Base-by-base conservation (phyloP, 164 flowering plant species). In the Magnolia officinalis region DNA sequence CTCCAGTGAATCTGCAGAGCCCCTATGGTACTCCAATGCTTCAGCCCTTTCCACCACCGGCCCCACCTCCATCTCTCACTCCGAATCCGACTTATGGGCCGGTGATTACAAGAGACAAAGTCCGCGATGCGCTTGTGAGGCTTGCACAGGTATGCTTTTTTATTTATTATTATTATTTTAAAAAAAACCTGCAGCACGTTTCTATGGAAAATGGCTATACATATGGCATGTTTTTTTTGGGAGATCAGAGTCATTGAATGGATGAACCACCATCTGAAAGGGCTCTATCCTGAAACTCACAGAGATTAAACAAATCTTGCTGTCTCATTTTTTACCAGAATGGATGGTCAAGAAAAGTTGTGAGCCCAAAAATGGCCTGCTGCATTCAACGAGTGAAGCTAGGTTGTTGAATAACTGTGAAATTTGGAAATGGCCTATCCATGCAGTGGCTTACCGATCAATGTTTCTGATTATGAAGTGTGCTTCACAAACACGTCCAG, bases 21-120 rank as follows among this genome's bases (percentile, higher is more conserved):
- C 89, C 90, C 2, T 88, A 90, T 86, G 96, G 98, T 69, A 72
- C 92, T 73, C 96, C 98, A 6, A 23, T 92, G 85, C 96, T 90
- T 67, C 98, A 91, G 76, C 95, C 98, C 64, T 90, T 92, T 79
- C 97, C 97, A 58, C 97, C 97, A 66, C 97, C 97, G 16, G 82
- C 85, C 26, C 98, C 98, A 6, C 90, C 98, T 69, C 89, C 85
- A 49, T 91, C 96, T 67, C 92, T 93, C 50, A 89, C 96, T 61
- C 81, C 89, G 10, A 49, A 79, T 65, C 84, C 81, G 72, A 84
- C 78, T 65, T 82, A 85, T 80, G 91, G 90, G 2, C 88, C n/a
- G 31, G 77, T 80, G 51, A 87, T 92, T 79, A 87, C 75, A 73
- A 86, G 90, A 81, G 96, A 93, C 13, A 89, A 93, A 84, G 88